These are phyloP conservation scores for Phytophthora melonis DNA, from an alignment of 352 stramenopile species.

Conservation along the genomic window DNA sequence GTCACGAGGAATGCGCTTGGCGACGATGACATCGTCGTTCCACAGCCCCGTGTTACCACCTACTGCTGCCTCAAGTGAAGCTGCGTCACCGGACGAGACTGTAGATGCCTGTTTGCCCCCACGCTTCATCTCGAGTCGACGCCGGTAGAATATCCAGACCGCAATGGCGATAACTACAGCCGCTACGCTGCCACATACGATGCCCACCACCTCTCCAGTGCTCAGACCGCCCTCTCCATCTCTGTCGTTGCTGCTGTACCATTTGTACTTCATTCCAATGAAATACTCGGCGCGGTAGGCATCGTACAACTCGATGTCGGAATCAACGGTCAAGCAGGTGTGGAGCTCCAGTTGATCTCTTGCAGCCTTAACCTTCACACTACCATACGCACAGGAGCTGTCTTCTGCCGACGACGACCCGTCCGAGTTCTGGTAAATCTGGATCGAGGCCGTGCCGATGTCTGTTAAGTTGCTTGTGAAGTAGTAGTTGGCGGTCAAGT, in stretches of 20 bases:
- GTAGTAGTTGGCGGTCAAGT: conserved; percentile 20
- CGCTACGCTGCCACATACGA: neutral
- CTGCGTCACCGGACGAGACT: neutral
- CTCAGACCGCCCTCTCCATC: neutral
- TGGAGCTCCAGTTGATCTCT: neutral
- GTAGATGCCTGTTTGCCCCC: neutral
- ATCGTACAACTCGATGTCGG: neutral
- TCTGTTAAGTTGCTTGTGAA: neutral
- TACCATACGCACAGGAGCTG: neutral
- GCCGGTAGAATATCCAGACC: neutral
- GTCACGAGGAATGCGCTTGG: conserved; percentile 36
- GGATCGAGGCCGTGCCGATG: neutral
- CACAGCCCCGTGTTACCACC: neutral
- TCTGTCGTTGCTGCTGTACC: neutral
- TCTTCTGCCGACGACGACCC: neutral
- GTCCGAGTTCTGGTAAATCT: neutral
- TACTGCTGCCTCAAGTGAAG: neutral
- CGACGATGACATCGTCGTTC: conserved; percentile 38
- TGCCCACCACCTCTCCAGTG: neutral
- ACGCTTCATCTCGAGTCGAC: neutral
- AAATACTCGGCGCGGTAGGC: neutral
- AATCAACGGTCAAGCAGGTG: neutral
- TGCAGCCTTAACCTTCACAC: neutral
- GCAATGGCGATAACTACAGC: neutral
- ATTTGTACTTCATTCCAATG: neutral